Base-by-base conservation (phyloP, 106 monocot species). In the Apostasia ramifera region DNA sequence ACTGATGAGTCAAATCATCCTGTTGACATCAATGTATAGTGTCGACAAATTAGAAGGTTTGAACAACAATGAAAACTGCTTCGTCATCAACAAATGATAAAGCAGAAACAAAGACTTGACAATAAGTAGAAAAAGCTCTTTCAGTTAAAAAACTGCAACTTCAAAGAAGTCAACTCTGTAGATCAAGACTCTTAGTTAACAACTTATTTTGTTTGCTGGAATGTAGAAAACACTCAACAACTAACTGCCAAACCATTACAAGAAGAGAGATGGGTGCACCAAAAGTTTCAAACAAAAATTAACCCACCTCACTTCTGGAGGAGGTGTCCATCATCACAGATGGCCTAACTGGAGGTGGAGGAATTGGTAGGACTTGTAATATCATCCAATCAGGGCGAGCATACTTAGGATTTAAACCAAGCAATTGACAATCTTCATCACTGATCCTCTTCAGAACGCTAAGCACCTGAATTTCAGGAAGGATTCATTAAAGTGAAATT, bases 241-340 rank as follows among this genome's bases (percentile, higher is more conserved):
- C 37, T 37, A 65, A 15, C 26, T 26, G 26, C 26, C 44, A 62
- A 62, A 9, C 3, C 13, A n/a, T 62, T 3, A 62, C 8, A 62
- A 44, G 62, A 62, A 62, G 13, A 1, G 10, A 44, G 10, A 42
- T 40, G 12, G 44, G 44, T 43, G 44, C 62, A 62, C 1, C 59
- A 59, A 59, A 59, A 59, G 40, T 39, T 37, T 59, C 40, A 12
- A 8, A 56, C 2, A 12, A 45, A 44, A 3, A 66, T 44, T 12
- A 66, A 70, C 77, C 75, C 40, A 92, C 97, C 92, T 98, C 97
- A 79, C 97, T 98, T 67, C 92, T 87, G 55, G 87, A 86, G 54
- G 97, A 98, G 13, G 97, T 90, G 74, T 98, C 92, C 97, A 98
- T 98, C 97, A 98, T 98, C 47, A 98, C 97, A 75, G 97, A 98